Conservation (phyloP, 495 filamentous ascomycete species). For the Rostrohypoxylon terebratum region DNA sequence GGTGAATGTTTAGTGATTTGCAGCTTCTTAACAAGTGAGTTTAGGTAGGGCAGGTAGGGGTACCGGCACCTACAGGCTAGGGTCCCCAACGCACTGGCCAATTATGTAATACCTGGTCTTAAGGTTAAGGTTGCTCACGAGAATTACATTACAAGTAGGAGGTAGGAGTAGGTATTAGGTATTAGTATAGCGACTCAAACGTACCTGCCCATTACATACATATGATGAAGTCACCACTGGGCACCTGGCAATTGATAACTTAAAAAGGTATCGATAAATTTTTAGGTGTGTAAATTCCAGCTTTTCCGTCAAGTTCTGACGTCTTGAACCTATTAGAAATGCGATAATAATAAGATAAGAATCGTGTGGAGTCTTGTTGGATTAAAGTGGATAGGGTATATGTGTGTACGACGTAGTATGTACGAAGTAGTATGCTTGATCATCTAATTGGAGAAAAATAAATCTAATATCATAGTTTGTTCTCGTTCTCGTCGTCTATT, state of each 20-base stretch:
- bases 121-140: neutral
- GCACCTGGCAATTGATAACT: no score
- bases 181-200: neutral
- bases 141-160: neutral
- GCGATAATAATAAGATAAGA: no score
- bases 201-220: neutral
- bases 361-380: neutral
- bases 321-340: neutral
- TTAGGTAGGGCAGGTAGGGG: neutral
- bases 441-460: neutral
- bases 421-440: no score
- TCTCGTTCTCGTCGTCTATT: constrained; percentile 1
- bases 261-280: no score
- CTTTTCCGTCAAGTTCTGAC: neutral
- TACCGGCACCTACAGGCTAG: neutral
- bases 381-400: neutral
- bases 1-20: no score
- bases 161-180: neutral
- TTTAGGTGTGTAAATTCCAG: no score
- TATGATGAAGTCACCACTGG: no score
- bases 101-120: constrained; percentile 12
- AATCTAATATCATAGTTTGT: neutral
- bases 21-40: no score
- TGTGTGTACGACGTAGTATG: no score
- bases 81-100: constrained; percentile 21